Conservation (phyloP, 2,329 filamentous ascomycete genomes). For the Decorospora gaudefroyi region DNA sequence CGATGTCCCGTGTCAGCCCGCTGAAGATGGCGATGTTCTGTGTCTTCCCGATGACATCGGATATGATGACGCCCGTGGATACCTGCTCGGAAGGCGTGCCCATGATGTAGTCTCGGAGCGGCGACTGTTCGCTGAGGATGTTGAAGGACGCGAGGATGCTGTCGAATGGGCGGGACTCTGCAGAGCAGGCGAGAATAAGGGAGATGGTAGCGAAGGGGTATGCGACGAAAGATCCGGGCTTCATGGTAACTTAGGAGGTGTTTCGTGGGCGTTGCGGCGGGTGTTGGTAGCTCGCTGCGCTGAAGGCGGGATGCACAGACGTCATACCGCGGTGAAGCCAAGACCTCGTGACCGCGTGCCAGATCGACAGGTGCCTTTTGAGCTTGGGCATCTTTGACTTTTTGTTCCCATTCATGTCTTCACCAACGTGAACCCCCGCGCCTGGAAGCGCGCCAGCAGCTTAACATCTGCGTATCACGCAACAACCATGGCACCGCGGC, state of each 20-base stretch:
- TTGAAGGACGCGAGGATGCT: slow-evolving; percentile 37
- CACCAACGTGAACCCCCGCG: slow-evolving; percentile 19
- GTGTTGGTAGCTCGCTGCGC: slow-evolving; percentile 15
- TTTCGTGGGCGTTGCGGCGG: slow-evolving; percentile 15
- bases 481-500: slow-evolving; percentile 27
- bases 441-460: slow-evolving; percentile 19
- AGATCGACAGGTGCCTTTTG: slow-evolving; percentile 21
- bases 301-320: slow-evolving; percentile 32
- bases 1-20: slow-evolving; percentile 75
- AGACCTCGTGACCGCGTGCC: slow-evolving; percentile 42
- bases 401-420: slow-evolving; percentile 18
- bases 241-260: slow-evolving; percentile 32
- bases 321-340: slow-evolving; percentile 44
- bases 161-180: slow-evolving; percentile 40
- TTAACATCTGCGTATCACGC: neutral
- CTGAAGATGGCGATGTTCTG: slow-evolving; percentile 83
- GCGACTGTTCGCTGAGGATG: slow-evolving; percentile 35
- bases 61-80: slow-evolving; percentile 65
- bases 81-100: slow-evolving; percentile 35
- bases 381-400: slow-evolving; percentile 12
- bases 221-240: slow-evolving; percentile 26
- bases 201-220: slow-evolving; percentile 38
- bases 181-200: slow-evolving; percentile 40
- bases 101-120: slow-evolving; percentile 38
- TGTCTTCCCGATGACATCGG: slow-evolving; percentile 80